phyloP scores from a whole-genome alignment of 805 yeast species.

The Cyberlindnera nakhonratchasimensis region DNA sequence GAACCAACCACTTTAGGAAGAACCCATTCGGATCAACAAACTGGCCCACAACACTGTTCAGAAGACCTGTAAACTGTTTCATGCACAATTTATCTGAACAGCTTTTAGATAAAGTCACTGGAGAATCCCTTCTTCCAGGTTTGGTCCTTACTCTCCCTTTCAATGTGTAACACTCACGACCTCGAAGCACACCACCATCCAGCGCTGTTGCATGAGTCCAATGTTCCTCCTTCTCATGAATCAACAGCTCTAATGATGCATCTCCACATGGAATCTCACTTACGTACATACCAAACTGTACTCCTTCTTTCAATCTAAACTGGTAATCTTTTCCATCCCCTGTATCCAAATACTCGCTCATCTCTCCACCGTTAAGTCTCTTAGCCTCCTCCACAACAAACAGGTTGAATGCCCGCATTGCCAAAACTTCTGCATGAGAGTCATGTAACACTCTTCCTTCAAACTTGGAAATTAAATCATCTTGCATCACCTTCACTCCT shows the following conservation, averaged over 20 bases:
- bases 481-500: conserved; percentile 80
- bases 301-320: conserved; percentile 34
- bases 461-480: conserved; percentile 39
- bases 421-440: conserved; percentile 83
- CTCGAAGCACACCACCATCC: conserved; percentile 42
- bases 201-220: conserved; percentile 18
- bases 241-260: conserved; percentile 55
- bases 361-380: conserved; percentile 6
- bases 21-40: conserved; percentile 33
- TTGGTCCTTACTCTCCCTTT: conserved; percentile 80
- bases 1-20: conserved; percentile 46
- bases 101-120: conserved; percentile 69
- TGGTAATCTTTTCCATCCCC: background rate
- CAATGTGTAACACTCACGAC: conserved; percentile 54
- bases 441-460: conserved; percentile 76
- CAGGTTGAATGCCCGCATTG: conserved; percentile 64
- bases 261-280: conserved; percentile 93
- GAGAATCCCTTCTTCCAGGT: conserved; percentile 86
- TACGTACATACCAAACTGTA: conserved; percentile 55
- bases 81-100: conserved; percentile 82
- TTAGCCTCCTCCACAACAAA: conserved; percentile 19
- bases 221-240: conserved; percentile 28
- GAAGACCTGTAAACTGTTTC: conserved; percentile 54
- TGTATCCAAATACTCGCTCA: conserved; percentile 14
- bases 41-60: conserved; percentile 42